phyloP scores from a whole-genome alignment of 805 yeast species.

The Saccharomycopsis sp. region DNA sequence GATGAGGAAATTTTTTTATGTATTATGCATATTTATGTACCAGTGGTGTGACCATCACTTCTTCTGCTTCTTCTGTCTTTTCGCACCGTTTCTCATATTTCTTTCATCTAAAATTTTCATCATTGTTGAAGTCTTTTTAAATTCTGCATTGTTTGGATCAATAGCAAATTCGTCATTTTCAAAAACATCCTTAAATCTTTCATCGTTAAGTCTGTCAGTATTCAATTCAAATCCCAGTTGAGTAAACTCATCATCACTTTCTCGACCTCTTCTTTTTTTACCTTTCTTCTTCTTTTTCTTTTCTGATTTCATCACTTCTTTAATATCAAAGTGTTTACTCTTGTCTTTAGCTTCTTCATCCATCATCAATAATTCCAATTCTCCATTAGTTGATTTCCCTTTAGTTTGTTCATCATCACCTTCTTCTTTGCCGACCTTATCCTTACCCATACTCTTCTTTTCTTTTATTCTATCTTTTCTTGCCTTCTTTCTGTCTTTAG shows the following conservation, averaged over 20 bases:
- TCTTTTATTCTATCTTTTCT: conserved; percentile 74
- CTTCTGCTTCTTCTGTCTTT: conserved; percentile 2
- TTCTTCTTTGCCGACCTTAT: conserved; percentile 23
- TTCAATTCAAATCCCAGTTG: conserved; percentile 43
- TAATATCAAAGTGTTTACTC: conserved; percentile 69
- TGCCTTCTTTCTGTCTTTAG: conserved; percentile 83
- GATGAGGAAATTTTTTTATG: too few relatives aligned
- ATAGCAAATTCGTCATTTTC: conserved; percentile 88
- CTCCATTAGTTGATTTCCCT: conserved; percentile 42
- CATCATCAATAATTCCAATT: conserved; percentile 67
- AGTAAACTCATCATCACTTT: conserved; percentile 44
- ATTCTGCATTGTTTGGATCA: conserved; percentile 90
- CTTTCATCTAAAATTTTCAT: conserved; percentile 73
- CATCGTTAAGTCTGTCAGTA: conserved; percentile 64
- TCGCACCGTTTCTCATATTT: conserved; percentile 28
- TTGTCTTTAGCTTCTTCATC: conserved; percentile 34
- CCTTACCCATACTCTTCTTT: conserved; percentile 43
- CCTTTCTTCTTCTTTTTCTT: conserved; percentile 49
- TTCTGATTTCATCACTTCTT: conserved; percentile 68
- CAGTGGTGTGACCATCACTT: too few relatives aligned
- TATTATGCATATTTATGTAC: too few relatives aligned
- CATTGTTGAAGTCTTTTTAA: conserved; percentile 83
- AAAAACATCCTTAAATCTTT: conserved; percentile 77
- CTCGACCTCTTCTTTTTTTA: conserved; percentile 38
- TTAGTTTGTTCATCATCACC: background rate